Percentiles rank a stretch among this genome's conserved stretches.
These are phyloP conservation scores for Phytopythium boreale DNA, from an alignment of 352 stramenopile species.

Conservation along the genomic window DNA sequence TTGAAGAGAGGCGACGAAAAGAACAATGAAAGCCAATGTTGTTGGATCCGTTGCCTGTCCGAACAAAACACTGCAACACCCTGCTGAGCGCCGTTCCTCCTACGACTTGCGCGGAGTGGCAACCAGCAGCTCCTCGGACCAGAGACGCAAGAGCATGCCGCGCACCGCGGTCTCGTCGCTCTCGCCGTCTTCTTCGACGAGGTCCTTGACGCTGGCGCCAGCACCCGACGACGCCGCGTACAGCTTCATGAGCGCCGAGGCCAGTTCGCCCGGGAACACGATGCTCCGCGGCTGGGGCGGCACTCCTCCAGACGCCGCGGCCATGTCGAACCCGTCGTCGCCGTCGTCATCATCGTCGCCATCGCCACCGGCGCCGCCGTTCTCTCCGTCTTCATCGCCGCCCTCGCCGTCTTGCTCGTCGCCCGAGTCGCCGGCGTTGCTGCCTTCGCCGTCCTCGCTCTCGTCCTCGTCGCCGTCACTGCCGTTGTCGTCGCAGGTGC, in stretches of 20 bases:
- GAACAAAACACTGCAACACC: conserved; percentile 9
- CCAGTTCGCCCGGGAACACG: conserved; percentile 59
- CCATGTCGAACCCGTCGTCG: conserved; percentile 28
- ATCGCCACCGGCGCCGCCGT: conserved; percentile 16
- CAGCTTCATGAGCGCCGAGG: conserved; percentile 64
- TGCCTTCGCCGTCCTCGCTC: conserved; percentile 8
- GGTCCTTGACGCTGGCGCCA: conserved; percentile 33
- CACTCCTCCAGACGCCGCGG: conserved; percentile 28
- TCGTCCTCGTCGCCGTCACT: conserved; percentile 26
- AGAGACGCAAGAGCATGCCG: conserved; percentile 80
- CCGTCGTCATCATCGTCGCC: conserved; percentile 25
- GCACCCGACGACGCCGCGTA: conserved; percentile 39
- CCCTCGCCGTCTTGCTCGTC: conserved; percentile 22
- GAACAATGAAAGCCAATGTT: neutral
- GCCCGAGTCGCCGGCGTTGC: conserved; percentile 12
- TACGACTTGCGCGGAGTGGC: conserved; percentile 20
- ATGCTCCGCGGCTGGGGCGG: conserved; percentile 50
- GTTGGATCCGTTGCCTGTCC: neutral
- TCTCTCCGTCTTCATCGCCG: conserved; percentile 22
- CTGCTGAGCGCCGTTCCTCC: neutral
- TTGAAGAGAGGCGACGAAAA: neutral
- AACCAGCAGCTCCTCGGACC: conserved; percentile 66
- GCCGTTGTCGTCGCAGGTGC: conserved; percentile 43
- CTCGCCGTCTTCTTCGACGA: conserved; percentile 27
- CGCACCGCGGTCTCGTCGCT: conserved; percentile 62